Conservation (phyloP, 768 basidiomycete genomes). For the Kwoniella newhampshirensis region DNA sequence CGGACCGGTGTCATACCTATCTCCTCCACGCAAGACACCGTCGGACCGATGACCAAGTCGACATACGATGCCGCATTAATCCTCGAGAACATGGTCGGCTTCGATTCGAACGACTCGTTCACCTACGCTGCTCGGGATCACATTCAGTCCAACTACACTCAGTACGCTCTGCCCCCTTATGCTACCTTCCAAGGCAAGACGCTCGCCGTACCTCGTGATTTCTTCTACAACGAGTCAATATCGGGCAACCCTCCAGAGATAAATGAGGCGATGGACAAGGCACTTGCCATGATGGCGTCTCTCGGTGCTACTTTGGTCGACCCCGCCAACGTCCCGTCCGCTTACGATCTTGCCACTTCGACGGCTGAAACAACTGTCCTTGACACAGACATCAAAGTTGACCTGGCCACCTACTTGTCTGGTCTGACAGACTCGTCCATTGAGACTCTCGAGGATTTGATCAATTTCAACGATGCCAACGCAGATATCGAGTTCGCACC, state of each 20-base stretch:
- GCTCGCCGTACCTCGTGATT: slow-evolving; percentile 27
- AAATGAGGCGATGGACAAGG: slow-evolving; percentile 21
- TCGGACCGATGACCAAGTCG: slow-evolving; percentile 30
- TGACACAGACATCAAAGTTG: slow-evolving; percentile 35
- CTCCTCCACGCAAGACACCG: slow-evolving; percentile 20
- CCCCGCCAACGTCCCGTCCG: slow-evolving; percentile 22
- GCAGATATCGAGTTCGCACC: slow-evolving; percentile 36
- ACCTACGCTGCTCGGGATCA: slow-evolving; percentile 11
- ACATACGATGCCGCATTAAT: slow-evolving; percentile 25
- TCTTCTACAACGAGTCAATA: slow-evolving; percentile 24
- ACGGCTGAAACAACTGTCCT: slow-evolving; percentile 28
- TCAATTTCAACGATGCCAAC: slow-evolving; percentile 41
- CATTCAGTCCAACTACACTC: slow-evolving; percentile 20
- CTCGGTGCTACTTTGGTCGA: slow-evolving; percentile 29
- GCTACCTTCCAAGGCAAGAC: slow-evolving; percentile 29
- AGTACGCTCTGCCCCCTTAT: slow-evolving; percentile 19
- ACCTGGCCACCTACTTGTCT: slow-evolving; percentile 33
- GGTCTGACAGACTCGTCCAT: slow-evolving; percentile 15
- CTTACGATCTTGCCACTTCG: slow-evolving; percentile 16
- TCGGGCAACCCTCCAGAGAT: slow-evolving; percentile 18
- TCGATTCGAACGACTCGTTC: slow-evolving; percentile 21
- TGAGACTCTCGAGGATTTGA: slow-evolving; percentile 28
- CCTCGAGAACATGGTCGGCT: slow-evolving; percentile 30
- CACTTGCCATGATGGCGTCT: slow-evolving; percentile 16
- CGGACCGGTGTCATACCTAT: slow-evolving; percentile 36